Base-by-base conservation (phyloP, 2,329 filamentous ascomycete genomes). In the Cercospora sp. region DNA sequence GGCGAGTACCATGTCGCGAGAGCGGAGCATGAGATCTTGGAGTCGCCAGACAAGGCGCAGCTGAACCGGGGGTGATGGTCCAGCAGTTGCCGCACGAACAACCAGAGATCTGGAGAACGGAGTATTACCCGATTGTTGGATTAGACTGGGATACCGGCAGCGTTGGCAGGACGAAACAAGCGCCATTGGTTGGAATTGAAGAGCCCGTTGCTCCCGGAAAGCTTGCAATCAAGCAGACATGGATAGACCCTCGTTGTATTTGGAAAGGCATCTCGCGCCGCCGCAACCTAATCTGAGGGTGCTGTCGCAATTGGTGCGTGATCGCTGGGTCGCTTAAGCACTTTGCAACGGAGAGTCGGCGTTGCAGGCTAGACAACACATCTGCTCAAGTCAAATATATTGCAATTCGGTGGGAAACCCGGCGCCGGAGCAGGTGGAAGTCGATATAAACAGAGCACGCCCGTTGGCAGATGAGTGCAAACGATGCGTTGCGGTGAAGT, bases 241-340 rank as follows among this genome's bases (percentile, higher is more conserved):
- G 55, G 55, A 58, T 34, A 28, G 26, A 58, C 9, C 16, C 30
- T 9, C 55, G 16, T 59, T 7, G 55, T 18, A 59, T 59, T 37
- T 59, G 55, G 30, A 59, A 55, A 59, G 55, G 18, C 13, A 16
- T 21, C n/a, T 30, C n/a, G 55, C 55, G 32, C 55, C 28, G 55
- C 32, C 32, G 30, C 55, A 59, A 59, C 55, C 55, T 37, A 59
- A 59, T 59, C 55, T 59, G 16, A 55, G 26, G 3, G 3, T 59
- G 55, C 28, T 59, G 55, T 59, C 55, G 55, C 55, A 59, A 59
- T 59, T 59, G 55, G 55, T 59, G 55, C 55, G 55, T 37, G 55
- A 37, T 59, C n/a, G 55, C 55, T 58, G 55, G 28, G 55, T 58
- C 55, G 55, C 55, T 58, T 58, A 58, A n/a, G 55, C 55, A 34